phyloP scores from a whole-genome alignment of 306 rosid genomes.

The Pterocarpus santalinus region DNA sequence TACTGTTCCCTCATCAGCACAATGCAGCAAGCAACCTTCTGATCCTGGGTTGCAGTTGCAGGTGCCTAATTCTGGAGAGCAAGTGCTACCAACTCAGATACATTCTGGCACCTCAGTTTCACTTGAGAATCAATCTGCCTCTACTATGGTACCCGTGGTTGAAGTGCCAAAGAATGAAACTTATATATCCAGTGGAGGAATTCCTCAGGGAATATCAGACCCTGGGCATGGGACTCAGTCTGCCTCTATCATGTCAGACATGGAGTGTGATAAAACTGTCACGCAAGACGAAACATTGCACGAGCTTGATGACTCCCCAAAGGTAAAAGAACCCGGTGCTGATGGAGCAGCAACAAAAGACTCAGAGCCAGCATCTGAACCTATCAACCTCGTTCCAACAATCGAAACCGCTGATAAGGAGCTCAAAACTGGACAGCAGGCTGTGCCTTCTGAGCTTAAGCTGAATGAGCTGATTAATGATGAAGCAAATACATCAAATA shows the following conservation, averaged over 20 bases:
- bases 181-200: conserved; percentile 39
- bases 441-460: conserved; percentile 35
- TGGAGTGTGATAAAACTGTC: conserved; percentile 43
- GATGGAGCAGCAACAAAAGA: conserved; percentile 44
- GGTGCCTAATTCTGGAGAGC: conserved; percentile 39
- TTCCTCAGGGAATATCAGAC: conserved; percentile 39
- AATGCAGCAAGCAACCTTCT: conserved; percentile 49
- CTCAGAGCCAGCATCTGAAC: conserved; percentile 46
- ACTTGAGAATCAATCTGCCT: conserved; percentile 35
- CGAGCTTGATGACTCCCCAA: conserved; percentile 41
- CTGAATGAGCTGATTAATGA: conserved; percentile 47
- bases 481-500: conserved; percentile 43
- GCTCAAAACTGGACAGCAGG: conserved; percentile 44
- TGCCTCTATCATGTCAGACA: conserved; percentile 19
- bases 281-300: conserved; percentile 44
- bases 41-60: conserved; percentile 45
- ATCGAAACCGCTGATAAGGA: conserved; percentile 37
- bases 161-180: conserved; percentile 40
- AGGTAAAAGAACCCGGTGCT: conserved; percentile 47
- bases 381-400: conserved; percentile 40
- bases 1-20: conserved; percentile 48
- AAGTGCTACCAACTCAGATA: conserved; percentile 30
- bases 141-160: conserved; percentile 28
- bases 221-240: conserved; percentile 42
- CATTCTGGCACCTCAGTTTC: conserved; percentile 36